Conservation (phyloP, 2,329 filamentous ascomycete species). For the Didymella arachidicola region DNA sequence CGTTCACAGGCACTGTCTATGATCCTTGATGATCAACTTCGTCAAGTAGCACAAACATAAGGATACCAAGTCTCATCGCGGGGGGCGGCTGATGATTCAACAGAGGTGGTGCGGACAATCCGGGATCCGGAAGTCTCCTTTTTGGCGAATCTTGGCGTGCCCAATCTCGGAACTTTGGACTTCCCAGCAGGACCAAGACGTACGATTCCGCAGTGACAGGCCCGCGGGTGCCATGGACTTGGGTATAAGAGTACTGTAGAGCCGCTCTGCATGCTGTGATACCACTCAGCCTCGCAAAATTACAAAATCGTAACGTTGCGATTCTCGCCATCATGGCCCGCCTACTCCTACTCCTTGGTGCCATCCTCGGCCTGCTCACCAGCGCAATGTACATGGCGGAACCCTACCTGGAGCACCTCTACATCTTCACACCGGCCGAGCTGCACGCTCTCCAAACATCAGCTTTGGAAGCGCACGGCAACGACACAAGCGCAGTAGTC, state of each 20-base stretch:
- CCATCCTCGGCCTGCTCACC: constrained; percentile 34
- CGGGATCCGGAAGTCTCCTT: not conserved
- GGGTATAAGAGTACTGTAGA: not conserved
- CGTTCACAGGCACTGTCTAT: too few species aligned
- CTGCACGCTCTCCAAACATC: constrained; percentile 70
- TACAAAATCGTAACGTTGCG: not conserved
- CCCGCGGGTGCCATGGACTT: not conserved
- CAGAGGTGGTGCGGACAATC: not conserved
- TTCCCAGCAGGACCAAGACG: not conserved
- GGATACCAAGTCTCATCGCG: not conserved
- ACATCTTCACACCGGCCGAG: constrained; percentile 75
- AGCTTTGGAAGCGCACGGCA: constrained; percentile 73
- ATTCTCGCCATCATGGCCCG: constrained; percentile 25
- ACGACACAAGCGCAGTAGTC: constrained; percentile 75
- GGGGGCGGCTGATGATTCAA: not conserved
- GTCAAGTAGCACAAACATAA: too few species aligned
- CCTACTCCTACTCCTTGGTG: constrained; percentile 31
- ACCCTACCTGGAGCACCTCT: constrained; percentile 59
- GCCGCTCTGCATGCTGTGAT: not conserved
- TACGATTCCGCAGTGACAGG: not conserved
- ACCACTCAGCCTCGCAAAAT: not conserved
- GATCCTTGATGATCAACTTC: too few species aligned
- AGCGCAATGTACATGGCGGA: constrained; percentile 42
- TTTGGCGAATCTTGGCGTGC: not conserved
- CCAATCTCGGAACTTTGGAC: not conserved